Evolutionary conservation across 2,329 filamentous ascomycete species (phyloP).

Genomic region (Colletotrichum cordylinicola): DNA sequence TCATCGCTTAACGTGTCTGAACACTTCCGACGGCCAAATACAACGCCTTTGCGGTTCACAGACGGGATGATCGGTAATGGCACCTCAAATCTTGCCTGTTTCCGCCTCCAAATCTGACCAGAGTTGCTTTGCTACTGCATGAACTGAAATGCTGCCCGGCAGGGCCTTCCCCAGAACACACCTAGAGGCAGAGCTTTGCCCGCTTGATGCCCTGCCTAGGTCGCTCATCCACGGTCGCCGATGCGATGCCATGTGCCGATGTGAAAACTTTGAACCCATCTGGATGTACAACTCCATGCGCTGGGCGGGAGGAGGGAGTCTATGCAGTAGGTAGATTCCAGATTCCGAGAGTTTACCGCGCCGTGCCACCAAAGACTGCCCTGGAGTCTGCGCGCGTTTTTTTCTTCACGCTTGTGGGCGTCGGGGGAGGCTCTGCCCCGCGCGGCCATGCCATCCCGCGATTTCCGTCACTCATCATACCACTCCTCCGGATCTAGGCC

Average conservation of each 20-base stretch:
- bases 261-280: background rate
- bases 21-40: background rate
- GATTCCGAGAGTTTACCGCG: background rate
- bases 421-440: background rate
- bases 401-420: background rate
- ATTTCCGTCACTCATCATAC: background rate
- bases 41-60: background rate
- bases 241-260: constrained; percentile 3
- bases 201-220: background rate
- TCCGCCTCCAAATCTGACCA: background rate
- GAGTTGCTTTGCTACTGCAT: constrained; percentile 4
- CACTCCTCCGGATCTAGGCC: background rate
- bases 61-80: constrained; percentile 1
- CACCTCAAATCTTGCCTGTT: background rate
- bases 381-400: background rate
- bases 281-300: background rate
- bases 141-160: background rate
- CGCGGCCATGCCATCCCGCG: background rate
- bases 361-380: background rate
- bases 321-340: background rate
- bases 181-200: background rate
- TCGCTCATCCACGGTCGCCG: background rate
- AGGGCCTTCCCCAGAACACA: background rate
- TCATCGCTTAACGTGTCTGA: background rate
- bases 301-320: background rate